Evolutionary conservation across 805 yeast species (phyloP), one percentile per base, ranked within the genome.

Genomic region (Candida xyloterini): DNA sequence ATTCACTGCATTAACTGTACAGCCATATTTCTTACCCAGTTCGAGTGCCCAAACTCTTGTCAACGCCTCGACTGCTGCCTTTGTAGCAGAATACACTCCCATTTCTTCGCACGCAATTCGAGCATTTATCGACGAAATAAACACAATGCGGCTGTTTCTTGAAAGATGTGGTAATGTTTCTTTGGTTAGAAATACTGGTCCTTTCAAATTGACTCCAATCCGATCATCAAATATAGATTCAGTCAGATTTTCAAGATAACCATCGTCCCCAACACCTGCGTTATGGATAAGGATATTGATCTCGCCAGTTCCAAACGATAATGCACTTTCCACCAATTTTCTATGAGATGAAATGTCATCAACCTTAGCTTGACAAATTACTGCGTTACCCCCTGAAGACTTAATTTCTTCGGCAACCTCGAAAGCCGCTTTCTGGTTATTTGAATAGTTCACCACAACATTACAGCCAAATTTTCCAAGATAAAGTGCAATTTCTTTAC

Each of bases 91-190:
- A 53, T 68, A 69, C 18, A 63, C 66, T 30, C 63, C 64, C 47
- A 67, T 65, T 30, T 76, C 75, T 38, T 68, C 73, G 44, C 70
- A 70, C 42, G 66, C 73, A 48, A 70, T 71, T 57, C 67, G 71
- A 10, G 68, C 74, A 14, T 72, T 66, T 69, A 71, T 69, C 16
- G 74, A 70, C 1, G 75, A 75, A 11, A 76, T 69, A 60, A 70
- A 66, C 37, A 71, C 64, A 45, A 71, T 56, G 7, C 72, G 63
- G 22, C 77, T 75, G n/a, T 56, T 43, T 59, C 52, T 46, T 62
- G 63, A 59, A 69, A 71, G 27, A 67, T 57, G 42, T 54, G 60
- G 31, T 73, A 76, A 30, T 65, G 63, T 37, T 62, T 57, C 53
- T 68, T 70, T 41, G 73, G 70, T 55, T 73, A 70, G 49, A 67